A percentile compares a stretch with the other conserved stretches of the same genome.
phyloP scores from a whole-genome alignment of 148 eudicot species.

The Arbutus unedo region DNA sequence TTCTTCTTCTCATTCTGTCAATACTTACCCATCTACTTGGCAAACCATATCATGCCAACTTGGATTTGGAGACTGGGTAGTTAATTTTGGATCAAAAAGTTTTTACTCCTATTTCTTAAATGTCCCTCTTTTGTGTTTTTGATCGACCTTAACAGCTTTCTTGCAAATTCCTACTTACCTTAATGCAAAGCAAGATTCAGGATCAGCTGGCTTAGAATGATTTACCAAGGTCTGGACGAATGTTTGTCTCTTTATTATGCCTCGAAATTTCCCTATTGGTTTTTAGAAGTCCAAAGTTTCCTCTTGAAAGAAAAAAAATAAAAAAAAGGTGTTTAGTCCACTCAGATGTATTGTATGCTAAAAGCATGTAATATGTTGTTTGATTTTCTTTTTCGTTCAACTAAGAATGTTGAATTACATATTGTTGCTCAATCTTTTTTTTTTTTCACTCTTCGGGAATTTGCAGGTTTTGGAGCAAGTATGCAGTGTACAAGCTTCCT shows the following conservation, averaged over 20 bases:
- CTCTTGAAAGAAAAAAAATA: not conserved
- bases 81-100: not conserved
- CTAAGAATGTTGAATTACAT: not conserved
- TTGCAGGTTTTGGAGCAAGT: conserved; percentile 14
- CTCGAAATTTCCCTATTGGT: not conserved
- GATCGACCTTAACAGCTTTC: not conserved
- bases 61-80: not conserved
- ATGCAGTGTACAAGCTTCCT: conserved; percentile 51
- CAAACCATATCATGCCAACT: not conserved
- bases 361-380: not conserved
- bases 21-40: not conserved
- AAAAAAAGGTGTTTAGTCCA: not conserved
- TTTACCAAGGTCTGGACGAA: not conserved
- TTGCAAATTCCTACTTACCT: conserved; percentile 1
- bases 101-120: not conserved
- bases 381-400: not conserved
- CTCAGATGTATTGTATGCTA: conserved; percentile 1
- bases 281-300: not conserved
- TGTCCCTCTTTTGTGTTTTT: not conserved
- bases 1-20: not conserved
- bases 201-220: not conserved
- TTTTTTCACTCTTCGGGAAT: not conserved
- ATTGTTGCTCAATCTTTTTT: not conserved
- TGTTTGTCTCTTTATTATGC: not conserved
- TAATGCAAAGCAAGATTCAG: not conserved